Evolutionary conservation across 768 basidiomycete species (phyloP), one percentile per base, ranked within the genome.

Genomic region (Leccinum arenicola): DNA sequence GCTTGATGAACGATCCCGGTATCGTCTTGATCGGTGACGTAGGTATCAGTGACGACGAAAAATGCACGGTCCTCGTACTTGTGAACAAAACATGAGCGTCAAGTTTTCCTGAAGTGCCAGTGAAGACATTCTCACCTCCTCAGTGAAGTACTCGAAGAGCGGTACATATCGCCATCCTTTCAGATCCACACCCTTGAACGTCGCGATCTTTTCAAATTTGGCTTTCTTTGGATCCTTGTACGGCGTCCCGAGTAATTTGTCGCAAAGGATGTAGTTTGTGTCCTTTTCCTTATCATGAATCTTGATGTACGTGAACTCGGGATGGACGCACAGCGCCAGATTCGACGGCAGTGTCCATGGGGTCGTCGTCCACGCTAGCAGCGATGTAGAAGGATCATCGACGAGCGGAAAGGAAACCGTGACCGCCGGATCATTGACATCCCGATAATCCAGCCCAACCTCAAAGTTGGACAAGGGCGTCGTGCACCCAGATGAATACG

Each of bases 1-100:
- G 97, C 94, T 76, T 99, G 97, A 73, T 99, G 97, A 31, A 99
- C 97, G 68, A 98, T 95, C 67, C 97, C 97, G 29, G 97, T 99
- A 70, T 96, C 97, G 60, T 94, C 91, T 15, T 85, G 82, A 65
- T 88, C 90, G 4, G 93, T 96, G 51, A 99, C 96, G 71, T 99
- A 99, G 0, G 87, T 88, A 68, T 99, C 97, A 21, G 84, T 81
- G 14, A 99, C 73, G 15, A 99, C 93, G 57, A 88, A 76, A 79
- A 96, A 98, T 0, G 93, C 96, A 65, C 84, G 86, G 71, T 95
- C 93, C 70, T 91, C 89, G 70, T 84, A 98, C 95, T 45, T 98
- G 43, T 27, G 10, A 1, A 35, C 36, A 29, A 56, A 49, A 49
- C n/a, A 15, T 12, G n/a, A 14, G 29, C 29, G 27, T 60, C 3